Evolutionary conservation across 495 filamentous ascomycete genomes (phyloP), one percentile per base, ranked within the genome.

Genomic region (Penicillium canariense): DNA sequence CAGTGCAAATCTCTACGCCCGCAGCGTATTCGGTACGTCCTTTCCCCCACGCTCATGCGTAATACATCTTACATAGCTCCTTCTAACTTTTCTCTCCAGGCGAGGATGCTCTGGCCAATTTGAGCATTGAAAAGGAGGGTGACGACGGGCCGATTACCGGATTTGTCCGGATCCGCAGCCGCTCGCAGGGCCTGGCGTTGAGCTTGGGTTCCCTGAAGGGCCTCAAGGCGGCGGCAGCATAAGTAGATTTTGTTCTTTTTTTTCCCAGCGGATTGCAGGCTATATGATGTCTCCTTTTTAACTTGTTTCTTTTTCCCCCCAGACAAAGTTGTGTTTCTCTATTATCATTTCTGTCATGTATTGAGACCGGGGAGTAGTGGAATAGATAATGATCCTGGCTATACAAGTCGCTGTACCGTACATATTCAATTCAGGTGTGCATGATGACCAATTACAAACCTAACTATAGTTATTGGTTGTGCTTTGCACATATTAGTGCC

Each of bases 161-260:
- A n/a, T 99, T 99, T 69, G 90, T 99, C 48, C 88, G 95, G 62
- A 99, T 99, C 80, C 85, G 95, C 73, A 96, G 91, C 79, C 88
- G 95, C 62, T 96, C 91, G 5, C 95, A 99, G 76, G 95, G 94
- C 45, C 79, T 99, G 52, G 95, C 95, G 3, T 76, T 99, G 55
- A 96, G 92, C 70, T 77, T 99, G 52, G 95, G 95, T 15, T 93
- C 89, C 35, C 79, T 99, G 63, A 99, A 99, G 76, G 95, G 95
- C 4, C 76, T 99, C 58, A 94, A 93, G 62, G 79, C 72, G 22
- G 70, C 75, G 15, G 60, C 74, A 43, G 69, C 76, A 66, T 81
- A 58, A 77, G 70, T 68, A 51, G 57, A 72, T 54, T 61, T 56
- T 40, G 39, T 40, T 52, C 48, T 44, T 56, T 60, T 52, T 18